phyloP scores from a whole-genome alignment of 495 filamentous ascomycete genomes.

The Penicillium salamii region DNA sequence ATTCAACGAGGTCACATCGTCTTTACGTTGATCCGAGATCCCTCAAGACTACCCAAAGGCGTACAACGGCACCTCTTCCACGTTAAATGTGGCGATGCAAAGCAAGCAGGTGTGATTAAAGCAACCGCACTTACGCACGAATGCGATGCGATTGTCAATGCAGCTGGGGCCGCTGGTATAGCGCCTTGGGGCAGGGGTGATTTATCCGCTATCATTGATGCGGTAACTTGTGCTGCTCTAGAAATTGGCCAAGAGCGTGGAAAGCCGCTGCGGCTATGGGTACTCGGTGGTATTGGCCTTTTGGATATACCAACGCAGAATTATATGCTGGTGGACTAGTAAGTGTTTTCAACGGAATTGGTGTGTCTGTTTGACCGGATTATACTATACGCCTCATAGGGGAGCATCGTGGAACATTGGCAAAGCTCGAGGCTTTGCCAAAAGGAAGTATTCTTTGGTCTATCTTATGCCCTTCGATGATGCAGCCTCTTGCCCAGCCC shows the following conservation, averaged over 20 bases:
- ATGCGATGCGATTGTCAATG: conserved; percentile 40
- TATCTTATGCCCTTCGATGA: conserved; percentile 20
- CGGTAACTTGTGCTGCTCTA: conserved; percentile 25
- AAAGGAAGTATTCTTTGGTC: conserved; percentile 28
- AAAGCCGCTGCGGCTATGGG: conserved; percentile 29
- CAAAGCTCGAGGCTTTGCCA: conserved; percentile 18
- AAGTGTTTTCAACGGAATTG: conserved; percentile 9
- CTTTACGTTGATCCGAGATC: conserved; percentile 36
- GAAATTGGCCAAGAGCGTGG: conserved; percentile 23
- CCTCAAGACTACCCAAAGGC: conserved; percentile 28
- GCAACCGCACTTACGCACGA: conserved; percentile 26
- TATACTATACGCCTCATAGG: conserved; percentile 10
- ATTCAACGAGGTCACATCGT: conserved; percentile 37
- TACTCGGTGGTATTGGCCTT: conserved; percentile 21
- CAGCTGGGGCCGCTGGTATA: conserved; percentile 29
- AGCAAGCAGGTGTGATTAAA: conserved; percentile 28
- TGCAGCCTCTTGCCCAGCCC: conserved; percentile 19
- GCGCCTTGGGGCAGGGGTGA: conserved; percentile 23
- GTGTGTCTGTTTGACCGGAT: conserved; percentile 23
- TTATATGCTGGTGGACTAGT: conserved; percentile 28
- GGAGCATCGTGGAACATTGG: conserved; percentile 11
- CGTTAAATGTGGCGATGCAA: conserved; percentile 40
- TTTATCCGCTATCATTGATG: conserved; percentile 25
- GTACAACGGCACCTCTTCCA: conserved; percentile 17
- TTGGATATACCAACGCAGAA: conserved; percentile 24